Evolutionary conservation across 108 stramenopile genomes (phyloP), one percentile per base, ranked within the genome.

Genomic region (Fragilariopsis cylindrus): DNA sequence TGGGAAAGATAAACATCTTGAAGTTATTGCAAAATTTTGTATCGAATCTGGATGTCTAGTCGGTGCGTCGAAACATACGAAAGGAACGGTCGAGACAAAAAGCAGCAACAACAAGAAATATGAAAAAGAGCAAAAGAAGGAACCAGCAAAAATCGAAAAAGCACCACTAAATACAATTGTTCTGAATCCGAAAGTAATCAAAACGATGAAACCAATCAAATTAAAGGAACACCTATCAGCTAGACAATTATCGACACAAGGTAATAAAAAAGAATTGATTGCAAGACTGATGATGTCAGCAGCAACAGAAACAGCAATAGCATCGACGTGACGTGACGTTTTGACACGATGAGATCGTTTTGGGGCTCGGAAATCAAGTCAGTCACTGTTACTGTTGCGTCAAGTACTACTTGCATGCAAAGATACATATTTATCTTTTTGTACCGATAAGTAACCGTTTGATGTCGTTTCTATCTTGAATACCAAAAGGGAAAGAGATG

Each of bases 21-120:
- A 56, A 5, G 55, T 9, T n/a, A 56, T 56, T 19, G 0, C 16
- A 19, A n/a, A 19, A n/a, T 56, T 56, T 56, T 56, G 55, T 19
- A 5, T 56, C 5, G 55, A 56, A 11, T 56, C 55, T 56, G 55
- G 55, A 56, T 56, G 55, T 56, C 55, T 56, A 11, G 55, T 19
- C 16, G 55, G 55, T 19, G 55, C 55, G 55, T 56, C 55, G 18
- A 56, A 56, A 9, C 55, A 56, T 13, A 56, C 55, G 55, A 56
- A 56, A 56, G 55, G 55, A 56, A 19, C 55, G 1, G 11, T 11
- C 19, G 55, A 56, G 55, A 19, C 55, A 9, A 56, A 56, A 56
- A 19, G 55, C 18, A 56, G 5, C 11, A 56, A 1, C 9, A 56
- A 11, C 18, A 56, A 56, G 19, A 19, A n/a, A 9, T 13, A n/a